These are phyloP conservation scores for Ustilago hordei DNA, from an alignment of 1,284 basidiomycete species.

Conservation along the genomic window DNA sequence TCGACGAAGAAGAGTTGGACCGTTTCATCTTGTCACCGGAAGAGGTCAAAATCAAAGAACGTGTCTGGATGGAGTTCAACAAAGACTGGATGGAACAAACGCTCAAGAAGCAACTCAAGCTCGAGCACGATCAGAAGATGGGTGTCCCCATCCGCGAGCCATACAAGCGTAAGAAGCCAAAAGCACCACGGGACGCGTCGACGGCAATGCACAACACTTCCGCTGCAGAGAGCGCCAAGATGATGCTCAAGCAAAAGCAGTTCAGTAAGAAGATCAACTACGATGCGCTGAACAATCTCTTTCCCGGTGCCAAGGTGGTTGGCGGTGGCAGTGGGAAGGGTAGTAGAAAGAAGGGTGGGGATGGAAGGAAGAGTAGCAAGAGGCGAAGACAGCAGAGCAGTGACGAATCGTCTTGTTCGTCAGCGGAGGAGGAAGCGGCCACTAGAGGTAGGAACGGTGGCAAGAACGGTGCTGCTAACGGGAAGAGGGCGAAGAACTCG, in stretches of 20 bases:
- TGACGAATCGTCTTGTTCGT: conserved; percentile 29
- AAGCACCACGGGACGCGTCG: conserved; percentile 58
- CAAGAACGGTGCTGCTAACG: conserved; percentile 11
- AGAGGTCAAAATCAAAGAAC: conserved; percentile 89
- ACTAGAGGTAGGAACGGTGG: conserved; percentile 1
- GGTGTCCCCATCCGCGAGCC: conserved; percentile 59
- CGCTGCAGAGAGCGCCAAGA: conserved; percentile 66
- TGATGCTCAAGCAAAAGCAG: conserved; percentile 67
- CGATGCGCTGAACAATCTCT: conserved; percentile 64
- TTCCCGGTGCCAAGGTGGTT: conserved; percentile 51
- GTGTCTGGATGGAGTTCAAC: conserved; percentile 97
- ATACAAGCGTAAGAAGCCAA: conserved; percentile 62
- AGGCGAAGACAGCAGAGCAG: conserved; percentile 32
- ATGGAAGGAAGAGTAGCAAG: conserved; percentile 10
- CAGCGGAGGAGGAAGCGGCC: conserved; percentile 43
- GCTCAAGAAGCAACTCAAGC: conserved; percentile 65
- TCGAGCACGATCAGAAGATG: conserved; percentile 66
- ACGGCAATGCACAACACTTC: conserved; percentile 60
- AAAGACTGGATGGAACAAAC: conserved; percentile 87
- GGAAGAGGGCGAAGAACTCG: conserved; percentile 22
- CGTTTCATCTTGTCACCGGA: conserved; percentile 82
- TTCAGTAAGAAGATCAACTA: conserved; percentile 68
- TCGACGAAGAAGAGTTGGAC: conserved; percentile 95
- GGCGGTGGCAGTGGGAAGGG: conserved; percentile 24
- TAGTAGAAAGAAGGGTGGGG: conserved; percentile 13